Base-by-base conservation (phyloP, 306 rosid genomes). In the Glycine tomentella region DNA sequence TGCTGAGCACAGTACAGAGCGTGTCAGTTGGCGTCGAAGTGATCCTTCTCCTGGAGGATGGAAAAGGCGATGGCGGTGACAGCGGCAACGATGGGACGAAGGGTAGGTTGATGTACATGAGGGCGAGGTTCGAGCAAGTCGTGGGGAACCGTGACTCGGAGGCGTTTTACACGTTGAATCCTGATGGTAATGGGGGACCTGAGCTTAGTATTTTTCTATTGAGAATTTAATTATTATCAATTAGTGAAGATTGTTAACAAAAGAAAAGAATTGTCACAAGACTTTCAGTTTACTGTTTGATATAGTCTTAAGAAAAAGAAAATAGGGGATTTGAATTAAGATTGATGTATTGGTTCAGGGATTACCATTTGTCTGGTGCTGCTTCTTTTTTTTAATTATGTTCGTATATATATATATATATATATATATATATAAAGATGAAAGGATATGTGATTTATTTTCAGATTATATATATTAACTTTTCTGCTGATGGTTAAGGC, bases 111-210 rank as follows among this genome's bases (percentile, higher is more conserved):
- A 88, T 95, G 79, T 95, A 95, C 10, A 95, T 95, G 99, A 91
- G 99, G 57, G 97, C 99, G 0, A 78, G 87, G 83, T 95, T 95
- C 75, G 99, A 95, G 61, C 90, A 97, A 84, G 99, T 95, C 10
- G 97, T 95, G 13, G 99, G 97, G 8, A 92, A 97, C 82, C 95
- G 95, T 73, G 97, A 95, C 91, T 92, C 97, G 83, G 97, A 95
- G 80, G 99, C 99, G 14, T 92, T 95, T 78, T 95, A 92, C 67
- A 95, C 92, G 99, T 71, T 92, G 90, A 95, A 95, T 55, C 99
- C 99, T 2, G 99, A 95, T 51, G 97, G 95, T 20, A 90, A 87
- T 73, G 97, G 93, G 33, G 93, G 97, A 25, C 93, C 99, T n/a
- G 99, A 95, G 62, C 97, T 95, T 46, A 91, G 97, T 71, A 92